These are phyloP conservation scores for Chrysosporium queenslandicum DNA, from an alignment of 2,329 filamentous ascomycete genomes.

Conservation along the genomic window DNA sequence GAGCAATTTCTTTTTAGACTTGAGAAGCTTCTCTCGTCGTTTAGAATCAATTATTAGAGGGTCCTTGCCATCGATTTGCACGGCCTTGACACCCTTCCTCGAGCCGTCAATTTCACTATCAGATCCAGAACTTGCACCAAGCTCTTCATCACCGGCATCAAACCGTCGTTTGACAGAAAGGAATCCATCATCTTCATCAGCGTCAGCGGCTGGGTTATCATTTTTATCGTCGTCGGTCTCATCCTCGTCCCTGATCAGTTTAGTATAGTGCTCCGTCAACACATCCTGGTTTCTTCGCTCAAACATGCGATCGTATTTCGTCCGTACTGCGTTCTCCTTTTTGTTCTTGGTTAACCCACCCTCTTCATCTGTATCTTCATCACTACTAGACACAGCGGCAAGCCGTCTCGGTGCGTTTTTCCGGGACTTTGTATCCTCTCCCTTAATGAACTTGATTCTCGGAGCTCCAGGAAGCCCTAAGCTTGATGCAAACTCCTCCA, in stretches of 20 bases:
- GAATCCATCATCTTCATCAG: conserved; percentile 68
- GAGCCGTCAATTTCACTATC: conserved; percentile 33
- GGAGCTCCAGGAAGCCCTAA: conserved; percentile 84
- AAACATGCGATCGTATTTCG: conserved; percentile 97
- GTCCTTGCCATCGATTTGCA: conserved; percentile 51
- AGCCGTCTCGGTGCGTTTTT: conserved; percentile 74
- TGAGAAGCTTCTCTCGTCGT: conserved; percentile 86
- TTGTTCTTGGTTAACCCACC: conserved; percentile 41
- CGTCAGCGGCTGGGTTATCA: conserved; percentile 37
- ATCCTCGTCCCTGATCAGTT: conserved; percentile 61
- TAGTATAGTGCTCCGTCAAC: conserved; percentile 84
- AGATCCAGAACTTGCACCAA: conserved; percentile 32
- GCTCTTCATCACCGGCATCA: conserved; percentile 54
- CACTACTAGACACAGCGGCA: conserved; percentile 52
- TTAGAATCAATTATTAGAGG: conserved; percentile 85
- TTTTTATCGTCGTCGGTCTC: conserved; percentile 26
- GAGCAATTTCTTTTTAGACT: conserved; percentile 85
- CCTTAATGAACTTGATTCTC: conserved; percentile 86
- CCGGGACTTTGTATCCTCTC: conserved; percentile 71
- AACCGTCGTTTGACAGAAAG: conserved; percentile 82
- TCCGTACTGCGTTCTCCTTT: conserved; percentile 66
- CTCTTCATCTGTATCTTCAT: conserved; percentile 38
- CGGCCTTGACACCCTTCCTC: conserved; percentile 29
- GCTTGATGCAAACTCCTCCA: conserved; percentile 78
- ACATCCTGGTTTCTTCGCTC: conserved; percentile 94